Evolutionary conservation across 2,329 filamentous ascomycete species (phyloP).

Genomic region (Cladorrhinum sp.): DNA sequence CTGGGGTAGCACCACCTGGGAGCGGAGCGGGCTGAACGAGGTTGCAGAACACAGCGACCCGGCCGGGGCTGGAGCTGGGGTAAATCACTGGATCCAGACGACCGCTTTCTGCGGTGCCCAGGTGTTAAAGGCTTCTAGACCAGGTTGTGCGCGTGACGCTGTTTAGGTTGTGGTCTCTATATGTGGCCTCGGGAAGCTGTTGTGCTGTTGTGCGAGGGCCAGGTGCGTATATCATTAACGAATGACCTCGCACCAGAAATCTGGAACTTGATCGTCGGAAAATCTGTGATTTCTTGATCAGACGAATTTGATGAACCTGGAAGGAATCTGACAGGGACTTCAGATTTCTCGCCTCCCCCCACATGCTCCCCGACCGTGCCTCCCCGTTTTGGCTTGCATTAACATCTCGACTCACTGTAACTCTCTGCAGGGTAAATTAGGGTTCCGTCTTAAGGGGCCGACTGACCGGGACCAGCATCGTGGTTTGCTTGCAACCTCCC

Average conservation of each 20-base stretch:
- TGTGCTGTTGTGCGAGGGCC: neutral
- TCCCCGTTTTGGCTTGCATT: neutral
- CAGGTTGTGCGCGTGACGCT: neutral
- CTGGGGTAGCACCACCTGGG: conserved; percentile 9
- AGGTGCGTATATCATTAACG: too few relatives aligned
- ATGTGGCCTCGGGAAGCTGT: neutral
- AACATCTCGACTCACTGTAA: neutral
- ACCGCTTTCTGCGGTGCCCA: neutral
- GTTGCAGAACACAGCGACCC: conserved; percentile 2
- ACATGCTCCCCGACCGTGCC: neutral
- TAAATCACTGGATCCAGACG: conserved; percentile 6
- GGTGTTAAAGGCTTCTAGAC: neutral
- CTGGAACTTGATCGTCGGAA: neutral
- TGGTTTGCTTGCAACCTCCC: conserved; percentile 17
- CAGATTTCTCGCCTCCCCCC: neutral
- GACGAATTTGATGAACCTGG: neutral
- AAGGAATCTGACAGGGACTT: neutral
- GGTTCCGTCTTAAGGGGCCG: conserved; percentile 23
- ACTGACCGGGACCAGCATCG: conserved; percentile 20
- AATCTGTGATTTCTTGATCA: neutral
- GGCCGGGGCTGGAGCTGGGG: neutral
- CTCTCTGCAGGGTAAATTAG: conserved; percentile 11
- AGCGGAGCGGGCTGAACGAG: neutral
- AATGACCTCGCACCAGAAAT: neutral
- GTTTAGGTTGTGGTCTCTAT: neutral